A percentile compares a stretch with the other conserved stretches of the same genome.
Conservation (phyloP, 2,329 filamentous ascomycete genomes). For the Xylariaceae sp. region DNA sequence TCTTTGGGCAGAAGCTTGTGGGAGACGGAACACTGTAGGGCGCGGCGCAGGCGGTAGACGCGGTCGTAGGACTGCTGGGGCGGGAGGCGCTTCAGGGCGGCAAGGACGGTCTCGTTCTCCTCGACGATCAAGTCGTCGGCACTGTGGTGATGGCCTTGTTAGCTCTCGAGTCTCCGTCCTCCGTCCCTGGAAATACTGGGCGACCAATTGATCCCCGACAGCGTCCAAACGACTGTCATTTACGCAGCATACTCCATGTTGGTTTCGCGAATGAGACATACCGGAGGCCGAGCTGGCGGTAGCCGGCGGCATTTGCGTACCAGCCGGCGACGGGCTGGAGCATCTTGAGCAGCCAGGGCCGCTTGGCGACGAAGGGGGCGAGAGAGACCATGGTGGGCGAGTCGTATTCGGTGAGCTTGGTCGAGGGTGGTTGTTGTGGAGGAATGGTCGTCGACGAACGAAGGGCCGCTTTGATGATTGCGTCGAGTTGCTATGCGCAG, state of each 20-base stretch:
- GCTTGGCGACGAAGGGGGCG: slow-evolving; percentile 72
- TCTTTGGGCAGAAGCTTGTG: slow-evolving; percentile 62
- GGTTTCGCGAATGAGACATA: slow-evolving; percentile 40
- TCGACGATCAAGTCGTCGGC: slow-evolving; percentile 93
- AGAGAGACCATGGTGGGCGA: slow-evolving; percentile 53
- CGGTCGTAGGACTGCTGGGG: slow-evolving; percentile 93
- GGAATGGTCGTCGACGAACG: not conserved
- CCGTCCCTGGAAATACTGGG: not conserved
- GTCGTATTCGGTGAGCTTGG: slow-evolving; percentile 22
- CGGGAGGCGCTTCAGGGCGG: slow-evolving; percentile 84
- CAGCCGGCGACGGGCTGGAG: slow-evolving; percentile 80
- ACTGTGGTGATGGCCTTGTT: slow-evolving; percentile 45
- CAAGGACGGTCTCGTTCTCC: slow-evolving; percentile 81
- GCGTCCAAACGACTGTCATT: not conserved
- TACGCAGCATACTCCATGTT: too few species aligned
- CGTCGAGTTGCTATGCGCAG: not conserved
- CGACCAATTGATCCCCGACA: not conserved
- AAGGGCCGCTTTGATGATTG: not conserved
- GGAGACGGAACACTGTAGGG: slow-evolving; percentile 70
- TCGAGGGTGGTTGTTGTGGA: slow-evolving; percentile 15
- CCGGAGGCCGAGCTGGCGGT: slow-evolving; percentile 89
- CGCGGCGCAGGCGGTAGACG: slow-evolving; percentile 93
- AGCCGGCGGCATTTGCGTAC: slow-evolving; percentile 87
- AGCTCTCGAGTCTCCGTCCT: slow-evolving; percentile 3
- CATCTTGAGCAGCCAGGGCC: slow-evolving; percentile 79